phyloP scores from a whole-genome alignment of 257 asterid species.

The Parsonsia alboflavescens region DNA sequence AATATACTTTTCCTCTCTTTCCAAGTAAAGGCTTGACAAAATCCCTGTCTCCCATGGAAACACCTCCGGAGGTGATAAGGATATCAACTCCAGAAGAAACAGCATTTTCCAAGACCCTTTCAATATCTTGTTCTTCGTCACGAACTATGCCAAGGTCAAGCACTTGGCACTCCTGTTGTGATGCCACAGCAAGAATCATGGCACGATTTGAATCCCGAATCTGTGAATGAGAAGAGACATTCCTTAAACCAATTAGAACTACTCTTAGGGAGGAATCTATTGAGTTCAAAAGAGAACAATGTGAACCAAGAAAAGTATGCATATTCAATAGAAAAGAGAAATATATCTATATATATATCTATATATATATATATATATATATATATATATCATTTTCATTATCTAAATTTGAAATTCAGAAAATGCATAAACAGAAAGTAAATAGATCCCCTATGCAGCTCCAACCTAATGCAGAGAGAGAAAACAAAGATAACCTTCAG shows the following conservation, averaged over 20 bases:
- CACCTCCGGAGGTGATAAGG: conserved; percentile 91
- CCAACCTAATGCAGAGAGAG: background rate
- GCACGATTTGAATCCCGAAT: conserved; percentile 97
- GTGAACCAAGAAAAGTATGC: background rate
- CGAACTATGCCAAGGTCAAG: conserved; percentile 84
- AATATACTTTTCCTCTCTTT: conserved; percentile 63
- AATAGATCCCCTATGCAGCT: background rate
- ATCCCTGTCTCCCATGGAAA: conserved; percentile 99
- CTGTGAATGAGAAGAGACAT: conserved; percentile 35
- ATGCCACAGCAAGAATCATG: conserved; percentile 76
- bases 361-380: background rate
- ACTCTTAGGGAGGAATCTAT: background rate
- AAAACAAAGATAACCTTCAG: background rate
- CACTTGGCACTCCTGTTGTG: conserved; percentile 69
- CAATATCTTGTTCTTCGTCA: conserved; percentile 68
- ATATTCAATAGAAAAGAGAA: background rate
- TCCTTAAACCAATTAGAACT: background rate
- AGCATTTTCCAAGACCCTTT: conserved; percentile 54
- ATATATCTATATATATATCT: background rate
- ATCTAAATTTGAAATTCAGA: background rate
- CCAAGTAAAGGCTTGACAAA: conserved; percentile 82
- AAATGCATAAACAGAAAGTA: background rate
- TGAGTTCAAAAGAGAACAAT: background rate
- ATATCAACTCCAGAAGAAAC: conserved; percentile 70
- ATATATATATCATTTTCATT: background rate